These are phyloP conservation scores for Phyllosticta paracitricarpa DNA, from an alignment of 2,329 filamentous ascomycete species.

Conservation along the genomic window DNA sequence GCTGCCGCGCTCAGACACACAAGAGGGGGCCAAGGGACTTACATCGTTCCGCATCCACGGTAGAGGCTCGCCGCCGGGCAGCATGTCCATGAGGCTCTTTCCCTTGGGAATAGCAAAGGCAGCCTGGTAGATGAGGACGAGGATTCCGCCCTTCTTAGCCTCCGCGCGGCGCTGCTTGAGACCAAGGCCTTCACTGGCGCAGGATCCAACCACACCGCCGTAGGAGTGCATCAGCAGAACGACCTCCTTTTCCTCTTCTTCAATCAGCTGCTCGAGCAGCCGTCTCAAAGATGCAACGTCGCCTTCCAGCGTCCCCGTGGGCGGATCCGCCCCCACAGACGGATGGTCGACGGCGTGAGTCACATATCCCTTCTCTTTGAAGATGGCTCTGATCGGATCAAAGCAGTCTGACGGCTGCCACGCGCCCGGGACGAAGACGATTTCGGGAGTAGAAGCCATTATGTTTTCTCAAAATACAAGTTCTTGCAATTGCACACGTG, in stretches of 20 bases:
- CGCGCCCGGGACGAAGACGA: slow-evolving; percentile 3
- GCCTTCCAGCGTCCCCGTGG: slow-evolving; percentile 1
- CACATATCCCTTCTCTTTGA: slow-evolving; percentile 1
- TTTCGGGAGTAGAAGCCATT: neutral
- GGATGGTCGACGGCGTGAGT: slow-evolving; percentile 6
- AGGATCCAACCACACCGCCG: slow-evolving; percentile 6
- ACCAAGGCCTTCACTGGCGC: slow-evolving; percentile 6
- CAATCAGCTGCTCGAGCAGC: neutral
- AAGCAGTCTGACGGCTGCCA: slow-evolving; percentile 6
- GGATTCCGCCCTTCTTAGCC: slow-evolving; percentile 4
- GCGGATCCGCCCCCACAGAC: slow-evolving; percentile 2
- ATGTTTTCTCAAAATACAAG: neutral
- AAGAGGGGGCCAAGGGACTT: neutral
- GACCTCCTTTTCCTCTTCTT: slow-evolving; percentile 1
- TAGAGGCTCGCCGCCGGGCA: slow-evolving; percentile 2
- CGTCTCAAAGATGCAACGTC: neutral
- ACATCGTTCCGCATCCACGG: slow-evolving; percentile 4
- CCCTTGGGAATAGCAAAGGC: slow-evolving; percentile 6
- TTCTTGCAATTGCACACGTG: neutral
- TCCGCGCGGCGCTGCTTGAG: neutral
- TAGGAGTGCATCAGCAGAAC: slow-evolving; percentile 7
- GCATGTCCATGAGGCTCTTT: slow-evolving; percentile 6
- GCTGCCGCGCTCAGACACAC: neutral
- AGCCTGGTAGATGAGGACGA: slow-evolving; percentile 2
- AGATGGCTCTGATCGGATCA: neutral